A percentile compares a stretch with the other conserved stretches of the same genome.
These are phyloP conservation scores for Trichoderma pleuroti DNA, from an alignment of 2,329 filamentous ascomycete species.

Conservation along the genomic window DNA sequence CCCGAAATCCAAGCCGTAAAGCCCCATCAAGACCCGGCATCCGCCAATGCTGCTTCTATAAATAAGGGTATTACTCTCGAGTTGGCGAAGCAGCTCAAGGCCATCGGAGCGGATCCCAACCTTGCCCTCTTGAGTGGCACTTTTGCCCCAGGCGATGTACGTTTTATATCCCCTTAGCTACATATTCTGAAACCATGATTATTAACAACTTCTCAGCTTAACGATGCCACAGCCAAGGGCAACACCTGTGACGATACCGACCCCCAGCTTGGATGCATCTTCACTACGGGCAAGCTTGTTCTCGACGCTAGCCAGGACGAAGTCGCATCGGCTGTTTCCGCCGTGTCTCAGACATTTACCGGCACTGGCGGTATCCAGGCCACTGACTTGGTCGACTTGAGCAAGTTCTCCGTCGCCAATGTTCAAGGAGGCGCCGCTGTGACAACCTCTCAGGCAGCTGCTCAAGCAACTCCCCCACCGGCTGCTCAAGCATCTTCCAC, in stretches of 20 bases:
- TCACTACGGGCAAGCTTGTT: neutral
- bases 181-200: neutral
- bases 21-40: neutral
- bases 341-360: neutral
- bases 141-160: neutral
- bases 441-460: neutral
- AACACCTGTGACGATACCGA: neutral
- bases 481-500: neutral
- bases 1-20: neutral
- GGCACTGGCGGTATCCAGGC: neutral
- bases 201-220: neutral
- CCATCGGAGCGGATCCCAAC: neutral
- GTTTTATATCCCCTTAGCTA: neutral
- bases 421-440: neutral
- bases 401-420: neutral
- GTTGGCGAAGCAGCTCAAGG: neutral
- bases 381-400: neutral
- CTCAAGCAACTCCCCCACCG: neutral
- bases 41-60: neutral
- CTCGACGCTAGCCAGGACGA: neutral
- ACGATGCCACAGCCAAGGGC: neutral
- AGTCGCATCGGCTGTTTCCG: neutral
- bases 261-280: neutral
- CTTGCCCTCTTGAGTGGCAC: neutral
- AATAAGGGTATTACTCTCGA: constrained; percentile 1